A percentile compares a stretch with the other conserved stretches of the same genome.
phyloP scores from a whole-genome alignment of 2,329 filamentous ascomycete genomes.

The Penicillium crustosum region DNA sequence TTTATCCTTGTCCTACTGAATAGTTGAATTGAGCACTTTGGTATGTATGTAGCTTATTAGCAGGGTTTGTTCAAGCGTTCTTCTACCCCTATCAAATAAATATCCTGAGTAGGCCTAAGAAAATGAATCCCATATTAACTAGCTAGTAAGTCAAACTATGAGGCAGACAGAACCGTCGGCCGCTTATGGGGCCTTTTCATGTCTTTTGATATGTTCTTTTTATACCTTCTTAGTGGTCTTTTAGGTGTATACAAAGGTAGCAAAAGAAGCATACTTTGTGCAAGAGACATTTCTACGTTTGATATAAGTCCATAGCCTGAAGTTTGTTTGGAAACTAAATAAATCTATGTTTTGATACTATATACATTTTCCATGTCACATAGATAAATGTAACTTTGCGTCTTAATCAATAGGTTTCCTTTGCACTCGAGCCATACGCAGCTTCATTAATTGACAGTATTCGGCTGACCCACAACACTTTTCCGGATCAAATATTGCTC shows the following conservation, averaged over 20 bases:
- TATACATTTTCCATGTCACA: not conserved
- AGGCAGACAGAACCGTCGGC: too few relatives aligned
- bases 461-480: not conserved
- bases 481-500: not conserved
- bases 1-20: too few relatives aligned
- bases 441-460: not conserved
- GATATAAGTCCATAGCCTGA: not conserved
- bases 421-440: not conserved
- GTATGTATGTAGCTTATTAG: not conserved
- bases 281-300: too few relatives aligned
- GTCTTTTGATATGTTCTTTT: too few relatives aligned
- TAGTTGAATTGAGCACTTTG: too few relatives aligned
- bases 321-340: not conserved
- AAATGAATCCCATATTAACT: not conserved
- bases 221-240: too few relatives aligned
- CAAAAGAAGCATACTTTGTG: too few relatives aligned
- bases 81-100: not conserved
- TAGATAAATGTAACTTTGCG: too few relatives aligned
- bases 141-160: not conserved
- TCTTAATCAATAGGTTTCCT: not conserved
- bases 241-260: too few relatives aligned
- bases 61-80: not conserved
- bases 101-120: not conserved
- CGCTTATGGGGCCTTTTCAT: too few relatives aligned
- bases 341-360: not conserved